Evolutionary conservation across 176 grass and related monocot species (phyloP), one percentile per base, ranked within the genome.

Genomic region (Raddia guianensis): DNA sequence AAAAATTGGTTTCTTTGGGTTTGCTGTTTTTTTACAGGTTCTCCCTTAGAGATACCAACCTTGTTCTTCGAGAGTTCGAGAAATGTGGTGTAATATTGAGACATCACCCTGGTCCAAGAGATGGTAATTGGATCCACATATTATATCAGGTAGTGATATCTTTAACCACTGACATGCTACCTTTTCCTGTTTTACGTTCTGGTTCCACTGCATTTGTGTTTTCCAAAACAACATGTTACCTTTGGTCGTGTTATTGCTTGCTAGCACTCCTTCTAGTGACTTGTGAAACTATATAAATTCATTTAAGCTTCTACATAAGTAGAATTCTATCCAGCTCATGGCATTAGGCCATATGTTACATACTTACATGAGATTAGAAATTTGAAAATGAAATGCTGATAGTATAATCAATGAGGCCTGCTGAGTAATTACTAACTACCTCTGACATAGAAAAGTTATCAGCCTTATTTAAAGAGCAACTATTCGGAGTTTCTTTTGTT

Each of bases 91-190:
- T 93, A 46, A 93, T 99, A 86, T 72, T 95, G 78, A 91, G 87
- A 86, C 97, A 99, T 59, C 61, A 91, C 14, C 76, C 76, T 5
- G 93, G 91, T 49, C 90, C 97, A 75, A 88, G 85, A 78, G 86
- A 91, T 80, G 90, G 93, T 27, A 96, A 99, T 74, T 99, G 93
- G 93, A 93, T 96, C 60, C 93, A 96, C 84, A 81, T 99, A 82
- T 88, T 99, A 53, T 99, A 93, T 63, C 85, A 96, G 97, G 97
- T 98, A 95, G 69, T 45, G 2, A 73, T 27, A 45, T n/a, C 14
- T 91, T 55, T 18, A 45, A 32, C 34, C 52, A 68, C n/a, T 7
- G 42, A 1, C 27, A 43, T 2, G 8, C 61, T 44, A 67, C 11
- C 32, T 33, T 21, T 52, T 83, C 70, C 21, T 79, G 16, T 49